Percentiles rank a stretch among this genome's conserved stretches.
These are phyloP conservation scores for Sporothrix brasiliensis DNA, from an alignment of 2,329 filamentous ascomycete genomes.

Conservation along the genomic window DNA sequence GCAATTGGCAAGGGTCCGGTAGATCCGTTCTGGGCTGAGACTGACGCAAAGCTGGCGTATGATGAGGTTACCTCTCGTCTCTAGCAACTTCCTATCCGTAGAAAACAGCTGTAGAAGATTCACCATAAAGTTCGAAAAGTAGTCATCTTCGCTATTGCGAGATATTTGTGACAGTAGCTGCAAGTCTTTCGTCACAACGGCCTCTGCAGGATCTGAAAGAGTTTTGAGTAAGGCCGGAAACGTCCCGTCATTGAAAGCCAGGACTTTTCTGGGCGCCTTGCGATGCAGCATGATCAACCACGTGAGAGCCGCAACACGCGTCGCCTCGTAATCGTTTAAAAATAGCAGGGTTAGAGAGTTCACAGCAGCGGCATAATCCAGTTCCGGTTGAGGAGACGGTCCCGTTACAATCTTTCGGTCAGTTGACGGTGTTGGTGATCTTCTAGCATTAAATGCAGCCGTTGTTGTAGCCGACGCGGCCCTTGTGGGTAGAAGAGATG, in stretches of 20 bases:
- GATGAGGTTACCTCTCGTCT: conserved; percentile 92
- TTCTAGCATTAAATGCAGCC: conserved; percentile 45
- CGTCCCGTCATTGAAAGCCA: conserved; percentile 95
- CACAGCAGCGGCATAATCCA: conserved; percentile 96
- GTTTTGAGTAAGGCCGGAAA: conserved; percentile 97
- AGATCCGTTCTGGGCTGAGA: conserved; percentile 91
- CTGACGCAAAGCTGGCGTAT: conserved; percentile 93
- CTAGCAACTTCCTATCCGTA: conserved; percentile 86
- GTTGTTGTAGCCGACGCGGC: conserved; percentile 50
- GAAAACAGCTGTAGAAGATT: conserved; percentile 93
- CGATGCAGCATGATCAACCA: conserved; percentile 98
- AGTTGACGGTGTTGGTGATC: conserved; percentile 37
- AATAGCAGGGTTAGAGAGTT: conserved; percentile 92
- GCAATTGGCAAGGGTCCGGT: conserved; percentile 91
- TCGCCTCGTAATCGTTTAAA: conserved; percentile 94
- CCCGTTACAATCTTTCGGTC: conserved; percentile 40
- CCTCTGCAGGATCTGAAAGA: conserved; percentile 90
- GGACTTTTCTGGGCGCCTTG: conserved; percentile 88
- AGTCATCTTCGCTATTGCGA: conserved; percentile 92
- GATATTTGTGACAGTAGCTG: conserved; percentile 95
- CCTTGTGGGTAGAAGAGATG: conserved; percentile 26
- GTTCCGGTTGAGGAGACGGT: conserved; percentile 59
- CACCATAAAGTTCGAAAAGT: conserved; percentile 98
- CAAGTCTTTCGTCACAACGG: conserved; percentile 91
- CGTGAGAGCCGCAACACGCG: conserved; percentile 85